phyloP scores from a whole-genome alignment of 2,329 filamentous ascomycete genomes.

The Neonectria faginata region DNA sequence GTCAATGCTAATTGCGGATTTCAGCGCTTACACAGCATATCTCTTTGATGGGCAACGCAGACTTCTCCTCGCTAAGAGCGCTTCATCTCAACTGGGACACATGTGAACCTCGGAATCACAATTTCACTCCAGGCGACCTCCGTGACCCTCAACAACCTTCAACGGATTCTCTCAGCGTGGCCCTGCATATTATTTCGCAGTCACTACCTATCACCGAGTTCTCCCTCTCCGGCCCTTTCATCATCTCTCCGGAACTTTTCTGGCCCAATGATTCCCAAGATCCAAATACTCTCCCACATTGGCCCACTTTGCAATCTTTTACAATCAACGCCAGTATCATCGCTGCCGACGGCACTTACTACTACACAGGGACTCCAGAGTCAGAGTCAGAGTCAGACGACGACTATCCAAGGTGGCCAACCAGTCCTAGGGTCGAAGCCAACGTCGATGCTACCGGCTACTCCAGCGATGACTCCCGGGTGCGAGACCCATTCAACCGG shows the following conservation, averaged over 20 bases:
- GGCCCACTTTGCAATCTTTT: background rate
- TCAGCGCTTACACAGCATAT: background rate
- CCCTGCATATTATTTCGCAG: background rate
- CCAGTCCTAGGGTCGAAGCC: background rate
- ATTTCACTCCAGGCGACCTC: background rate
- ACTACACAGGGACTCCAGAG: constrained; percentile 1
- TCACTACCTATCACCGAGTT: background rate
- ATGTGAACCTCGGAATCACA: background rate
- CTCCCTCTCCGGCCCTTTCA: background rate
- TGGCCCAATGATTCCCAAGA: background rate
- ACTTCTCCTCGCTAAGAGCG: background rate
- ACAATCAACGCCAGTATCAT: background rate
- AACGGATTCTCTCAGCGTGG: background rate
- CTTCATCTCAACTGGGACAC: background rate
- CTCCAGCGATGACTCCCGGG: background rate
- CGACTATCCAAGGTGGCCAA: background rate
- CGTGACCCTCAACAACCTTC: background rate
- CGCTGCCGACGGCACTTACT: background rate
- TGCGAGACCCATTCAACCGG: background rate
- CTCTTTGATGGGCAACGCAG: background rate
- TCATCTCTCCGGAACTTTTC: background rate
- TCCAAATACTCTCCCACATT: background rate
- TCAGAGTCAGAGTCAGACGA: background rate
- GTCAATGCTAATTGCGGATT: background rate
- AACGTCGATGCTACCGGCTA: background rate